Conservation (phyloP, 345 rosid genomes). For the Populus ilicifolia region DNA sequence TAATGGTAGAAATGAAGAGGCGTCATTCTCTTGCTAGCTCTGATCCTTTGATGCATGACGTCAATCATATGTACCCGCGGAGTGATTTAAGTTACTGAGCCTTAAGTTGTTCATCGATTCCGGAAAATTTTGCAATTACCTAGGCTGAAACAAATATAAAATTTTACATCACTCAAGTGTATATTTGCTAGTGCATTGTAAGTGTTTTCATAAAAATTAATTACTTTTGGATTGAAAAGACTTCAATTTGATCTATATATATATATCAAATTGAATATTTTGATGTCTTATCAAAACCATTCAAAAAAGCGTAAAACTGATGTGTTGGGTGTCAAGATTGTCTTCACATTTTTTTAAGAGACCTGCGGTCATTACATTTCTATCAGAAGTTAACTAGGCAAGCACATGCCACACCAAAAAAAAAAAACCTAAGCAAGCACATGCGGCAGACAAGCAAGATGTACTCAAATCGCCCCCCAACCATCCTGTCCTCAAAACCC, state of each 20-base stretch:
- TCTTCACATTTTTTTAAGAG: no score
- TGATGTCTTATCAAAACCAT: no score
- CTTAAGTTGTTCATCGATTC: background rate
- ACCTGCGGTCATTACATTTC: background rate
- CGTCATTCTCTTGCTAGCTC: conserved; percentile 22
- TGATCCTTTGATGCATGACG: conserved; percentile 7
- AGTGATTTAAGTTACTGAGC: background rate
- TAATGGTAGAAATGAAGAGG: conserved; percentile 51
- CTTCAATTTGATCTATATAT: no score
- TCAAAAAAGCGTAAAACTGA: no score
- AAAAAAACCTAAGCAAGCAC: background rate
- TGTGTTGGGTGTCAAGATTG: no score
- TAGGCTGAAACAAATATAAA: no score
- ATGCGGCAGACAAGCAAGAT: background rate
- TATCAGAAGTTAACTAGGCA: background rate
- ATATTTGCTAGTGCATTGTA: no score
- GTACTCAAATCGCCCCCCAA: background rate
- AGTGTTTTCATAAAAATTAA: no score
- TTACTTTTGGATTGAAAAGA: no score
- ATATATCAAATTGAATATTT: no score
- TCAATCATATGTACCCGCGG: background rate
- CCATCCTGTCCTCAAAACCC: conserved; percentile 6
- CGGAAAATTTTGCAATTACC: background rate
- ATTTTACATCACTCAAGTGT: no score
- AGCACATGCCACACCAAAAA: background rate